phyloP scores from a whole-genome alignment of 2,329 filamentous ascomycete species.

The Trichoderma sp. region DNA sequence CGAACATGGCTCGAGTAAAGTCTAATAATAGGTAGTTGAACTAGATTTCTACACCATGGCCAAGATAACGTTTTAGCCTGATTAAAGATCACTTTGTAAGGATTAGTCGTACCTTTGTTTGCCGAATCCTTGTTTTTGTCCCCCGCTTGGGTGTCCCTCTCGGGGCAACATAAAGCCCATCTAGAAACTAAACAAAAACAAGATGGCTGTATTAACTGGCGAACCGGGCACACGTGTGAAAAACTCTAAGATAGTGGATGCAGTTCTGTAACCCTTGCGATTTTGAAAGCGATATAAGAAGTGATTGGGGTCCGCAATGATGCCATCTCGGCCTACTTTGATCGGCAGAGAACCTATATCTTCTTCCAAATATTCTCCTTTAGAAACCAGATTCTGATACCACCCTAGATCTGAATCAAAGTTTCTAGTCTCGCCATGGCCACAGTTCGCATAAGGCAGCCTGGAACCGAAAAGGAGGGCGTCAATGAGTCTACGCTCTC shows the following conservation, averaged over 20 bases:
- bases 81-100: neutral
- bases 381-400: neutral
- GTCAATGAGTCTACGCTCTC: neutral
- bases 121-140: neutral
- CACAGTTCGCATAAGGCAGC: neutral
- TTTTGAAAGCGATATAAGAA: neutral
- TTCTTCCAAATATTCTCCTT: neutral
- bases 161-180: neutral
- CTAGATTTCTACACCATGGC: neutral
- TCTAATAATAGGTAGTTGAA: neutral
- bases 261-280: neutral
- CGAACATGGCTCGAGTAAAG: neutral
- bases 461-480: neutral
- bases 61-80: neutral
- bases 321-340: neutral
- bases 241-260: neutral
- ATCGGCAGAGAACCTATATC: neutral
- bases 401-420: neutral
- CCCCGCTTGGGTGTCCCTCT: neutral
- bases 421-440: neutral
- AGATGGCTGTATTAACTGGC: neutral
- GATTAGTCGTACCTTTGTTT: neutral
- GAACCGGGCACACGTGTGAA: neutral
- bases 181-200: neutral
- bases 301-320: constrained; percentile 1